These are phyloP conservation scores for Lactarius psammicola DNA, from an alignment of 768 basidiomycete genomes.

Conservation along the genomic window DNA sequence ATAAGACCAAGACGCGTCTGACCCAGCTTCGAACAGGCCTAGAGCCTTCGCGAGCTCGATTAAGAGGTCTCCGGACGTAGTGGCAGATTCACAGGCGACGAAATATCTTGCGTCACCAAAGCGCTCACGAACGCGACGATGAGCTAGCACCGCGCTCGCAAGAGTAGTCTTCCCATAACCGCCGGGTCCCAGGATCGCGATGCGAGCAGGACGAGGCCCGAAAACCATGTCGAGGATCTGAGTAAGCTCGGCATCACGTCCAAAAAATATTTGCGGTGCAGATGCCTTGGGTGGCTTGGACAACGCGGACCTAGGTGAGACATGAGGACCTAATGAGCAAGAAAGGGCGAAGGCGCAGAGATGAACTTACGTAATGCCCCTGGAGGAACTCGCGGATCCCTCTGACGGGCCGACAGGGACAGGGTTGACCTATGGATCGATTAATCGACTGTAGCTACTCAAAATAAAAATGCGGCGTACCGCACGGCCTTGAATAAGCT, in stretches of 20 bases:
- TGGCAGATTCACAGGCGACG: slow-evolving; percentile 38
- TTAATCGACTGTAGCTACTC: not conserved
- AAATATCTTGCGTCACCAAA: slow-evolving; percentile 35
- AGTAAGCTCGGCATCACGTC: slow-evolving; percentile 2
- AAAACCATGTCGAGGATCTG: slow-evolving; percentile 8
- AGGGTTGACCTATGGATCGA: not conserved
- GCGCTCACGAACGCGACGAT: slow-evolving; percentile 26
- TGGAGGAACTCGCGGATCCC: not conserved
- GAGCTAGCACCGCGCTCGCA: slow-evolving; percentile 37
- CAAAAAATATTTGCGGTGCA: slow-evolving; percentile 15
- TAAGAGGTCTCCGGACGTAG: slow-evolving; percentile 31
- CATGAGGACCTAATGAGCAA: not conserved
- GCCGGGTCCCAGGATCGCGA: slow-evolving; percentile 28
- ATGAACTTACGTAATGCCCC: not conserved
- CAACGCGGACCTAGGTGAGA: not conserved
- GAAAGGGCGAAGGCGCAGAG: not conserved
- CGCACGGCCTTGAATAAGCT: not conserved
- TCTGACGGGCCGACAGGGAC: not conserved
- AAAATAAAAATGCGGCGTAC: not conserved
- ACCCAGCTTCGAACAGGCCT: not conserved
- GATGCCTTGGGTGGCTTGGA: not conserved
- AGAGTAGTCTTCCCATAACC: slow-evolving; percentile 43
- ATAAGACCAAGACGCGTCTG: not conserved
- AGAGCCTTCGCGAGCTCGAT: slow-evolving; percentile 29
- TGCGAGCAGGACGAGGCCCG: not conserved